Percentiles rank a stretch among this genome's conserved stretches.
These are phyloP conservation scores for Pestalotiopsis sp. DNA, from an alignment of 2,329 filamentous ascomycete genomes.

Conservation along the genomic window DNA sequence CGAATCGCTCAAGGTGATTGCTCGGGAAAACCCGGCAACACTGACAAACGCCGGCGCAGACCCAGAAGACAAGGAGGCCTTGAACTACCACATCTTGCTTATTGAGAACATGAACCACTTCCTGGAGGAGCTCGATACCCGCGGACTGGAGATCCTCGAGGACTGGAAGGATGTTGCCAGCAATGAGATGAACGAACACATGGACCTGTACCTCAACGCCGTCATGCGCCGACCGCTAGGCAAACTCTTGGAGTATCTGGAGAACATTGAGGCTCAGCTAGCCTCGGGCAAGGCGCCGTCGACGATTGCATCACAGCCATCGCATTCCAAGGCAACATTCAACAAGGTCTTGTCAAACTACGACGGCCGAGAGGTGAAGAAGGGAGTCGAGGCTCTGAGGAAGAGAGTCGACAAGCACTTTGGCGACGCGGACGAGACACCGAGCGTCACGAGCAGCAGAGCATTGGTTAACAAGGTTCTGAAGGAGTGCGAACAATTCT, in stretches of 20 bases:
- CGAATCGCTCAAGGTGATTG: constrained; percentile 94
- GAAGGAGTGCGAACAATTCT: constrained; percentile 64
- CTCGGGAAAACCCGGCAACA: constrained; percentile 65
- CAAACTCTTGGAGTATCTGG: constrained; percentile 88
- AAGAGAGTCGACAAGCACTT: constrained; percentile 98
- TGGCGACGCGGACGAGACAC: constrained; percentile 77
- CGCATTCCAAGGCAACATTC: constrained; percentile 79
- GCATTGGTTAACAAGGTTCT: constrained; percentile 59
- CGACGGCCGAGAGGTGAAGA: constrained; percentile 82
- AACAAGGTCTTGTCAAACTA: constrained; percentile 83
- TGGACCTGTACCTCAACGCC: constrained; percentile 82
- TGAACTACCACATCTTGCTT: constrained; percentile 95
- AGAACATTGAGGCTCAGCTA: constrained; percentile 79
- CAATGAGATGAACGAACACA: constrained; percentile 81
- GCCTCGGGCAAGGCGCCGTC: constrained; percentile 60
- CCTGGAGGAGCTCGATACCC: constrained; percentile 83
- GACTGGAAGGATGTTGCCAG: constrained; percentile 81
- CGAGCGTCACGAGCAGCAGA: constrained; percentile 57
- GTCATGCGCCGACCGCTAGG: constrained; percentile 89
- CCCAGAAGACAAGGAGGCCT: constrained; percentile 89
- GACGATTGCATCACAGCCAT: constrained; percentile 76
- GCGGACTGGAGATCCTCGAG: constrained; percentile 73
- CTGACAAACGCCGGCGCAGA: constrained; percentile 49
- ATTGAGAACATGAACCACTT: constrained; percentile 99
- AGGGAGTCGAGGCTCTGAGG: constrained; percentile 85